phyloP scores from a whole-genome alignment of 2,329 filamentous ascomycete genomes.

The Aspergillus sp. region DNA sequence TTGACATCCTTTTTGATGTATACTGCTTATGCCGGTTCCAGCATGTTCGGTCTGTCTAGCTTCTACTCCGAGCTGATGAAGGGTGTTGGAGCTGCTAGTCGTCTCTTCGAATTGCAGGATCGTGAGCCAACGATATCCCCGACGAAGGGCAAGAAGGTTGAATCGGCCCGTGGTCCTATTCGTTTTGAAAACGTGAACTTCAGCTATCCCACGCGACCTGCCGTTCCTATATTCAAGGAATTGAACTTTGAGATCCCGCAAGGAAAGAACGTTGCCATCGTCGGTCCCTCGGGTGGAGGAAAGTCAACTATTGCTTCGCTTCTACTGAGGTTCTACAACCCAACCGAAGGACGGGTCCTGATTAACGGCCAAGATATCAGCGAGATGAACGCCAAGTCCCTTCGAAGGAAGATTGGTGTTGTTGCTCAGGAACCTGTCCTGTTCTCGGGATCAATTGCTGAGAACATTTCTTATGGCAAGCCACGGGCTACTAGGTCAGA shows the following conservation, averaged over 20 bases:
- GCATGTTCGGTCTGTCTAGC: conserved; percentile 87
- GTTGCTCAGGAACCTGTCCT: conserved; percentile 95
- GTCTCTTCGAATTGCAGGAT: conserved; percentile 94
- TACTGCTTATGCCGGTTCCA: conserved; percentile 81
- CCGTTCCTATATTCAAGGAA: conserved; percentile 86
- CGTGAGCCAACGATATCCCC: conserved; percentile 82
- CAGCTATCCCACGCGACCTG: conserved; percentile 89
- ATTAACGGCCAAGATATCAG: conserved; percentile 84
- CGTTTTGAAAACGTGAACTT: conserved; percentile 84
- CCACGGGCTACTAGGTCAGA: conserved; percentile 76
- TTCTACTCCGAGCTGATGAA: conserved; percentile 99
- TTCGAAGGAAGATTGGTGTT: conserved; percentile 89
- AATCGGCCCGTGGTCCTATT: conserved; percentile 84
- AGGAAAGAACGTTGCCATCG: conserved; percentile 92
- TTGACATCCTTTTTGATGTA: conserved; percentile 98
- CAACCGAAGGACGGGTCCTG: conserved; percentile 72
- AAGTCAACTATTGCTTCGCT: conserved; percentile 96
- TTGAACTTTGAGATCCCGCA: conserved; percentile 89
- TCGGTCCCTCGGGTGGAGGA: conserved; percentile 91
- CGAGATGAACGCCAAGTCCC: conserved; percentile 87
- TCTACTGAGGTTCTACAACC: conserved; percentile 86
- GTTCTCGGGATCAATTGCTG: conserved; percentile 74
- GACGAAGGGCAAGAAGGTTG: conserved; percentile 77
- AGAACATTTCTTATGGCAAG: conserved; percentile 89
- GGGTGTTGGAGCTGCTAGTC: conserved; percentile 92